phyloP scores from a whole-genome alignment of 495 filamentous ascomycete species.

The Neurospora sp. region DNA sequence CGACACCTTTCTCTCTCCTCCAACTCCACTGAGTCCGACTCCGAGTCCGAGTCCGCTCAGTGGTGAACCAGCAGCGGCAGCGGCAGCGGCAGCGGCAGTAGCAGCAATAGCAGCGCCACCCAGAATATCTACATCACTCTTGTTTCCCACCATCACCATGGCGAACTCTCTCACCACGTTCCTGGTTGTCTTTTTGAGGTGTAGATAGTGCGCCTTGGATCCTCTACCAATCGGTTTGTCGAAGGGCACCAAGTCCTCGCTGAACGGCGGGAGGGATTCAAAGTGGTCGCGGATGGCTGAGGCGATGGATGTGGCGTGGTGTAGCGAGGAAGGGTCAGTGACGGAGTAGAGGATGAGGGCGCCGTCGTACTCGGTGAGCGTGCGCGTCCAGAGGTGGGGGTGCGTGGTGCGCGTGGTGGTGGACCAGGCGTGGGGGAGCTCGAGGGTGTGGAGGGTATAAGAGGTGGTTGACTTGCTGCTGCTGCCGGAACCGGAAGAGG shows the following conservation, averaged over 20 bases:
- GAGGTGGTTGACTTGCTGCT: background rate
- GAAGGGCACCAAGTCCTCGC: background rate
- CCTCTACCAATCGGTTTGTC: background rate
- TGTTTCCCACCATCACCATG: conserved; percentile 29
- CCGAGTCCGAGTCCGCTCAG: background rate
- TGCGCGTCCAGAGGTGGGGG: conserved; percentile 16
- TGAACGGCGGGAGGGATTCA: background rate
- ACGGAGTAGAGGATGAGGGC: conserved; percentile 32
- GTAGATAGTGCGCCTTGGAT: background rate
- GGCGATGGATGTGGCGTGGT: conserved; percentile 16
- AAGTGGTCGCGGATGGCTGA: conserved; percentile 21
- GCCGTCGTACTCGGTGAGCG: conserved; percentile 26
- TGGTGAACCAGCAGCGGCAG: background rate
- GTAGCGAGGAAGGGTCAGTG: conserved; percentile 22
- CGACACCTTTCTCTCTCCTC: background rate
- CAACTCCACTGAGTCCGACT: background rate
- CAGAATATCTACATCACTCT: conserved; percentile 14
- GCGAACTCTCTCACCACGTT: conserved; percentile 16
- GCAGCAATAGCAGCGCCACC: background rate
- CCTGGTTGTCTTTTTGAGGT: background rate
- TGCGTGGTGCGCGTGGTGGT: background rate
- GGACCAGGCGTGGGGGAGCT: conserved; percentile 20
- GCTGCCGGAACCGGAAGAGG: background rate
- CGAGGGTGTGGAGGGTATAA: conserved; percentile 30
- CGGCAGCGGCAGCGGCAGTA: background rate